phyloP scores from a whole-genome alignment of 768 basidiomycete species.

The Boletus eberwhitei region DNA sequence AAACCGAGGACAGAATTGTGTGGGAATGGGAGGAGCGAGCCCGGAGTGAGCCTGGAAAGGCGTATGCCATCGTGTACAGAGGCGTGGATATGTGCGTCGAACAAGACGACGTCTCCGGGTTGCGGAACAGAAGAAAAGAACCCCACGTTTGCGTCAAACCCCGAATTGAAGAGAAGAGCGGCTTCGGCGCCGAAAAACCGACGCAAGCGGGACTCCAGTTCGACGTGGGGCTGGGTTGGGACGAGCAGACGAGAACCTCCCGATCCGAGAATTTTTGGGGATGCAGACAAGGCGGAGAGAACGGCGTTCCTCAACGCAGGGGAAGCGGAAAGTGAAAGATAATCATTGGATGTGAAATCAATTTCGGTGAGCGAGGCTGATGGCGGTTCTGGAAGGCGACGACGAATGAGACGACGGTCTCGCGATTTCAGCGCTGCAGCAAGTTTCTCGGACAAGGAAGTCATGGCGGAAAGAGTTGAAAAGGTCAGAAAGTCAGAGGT shows the following conservation, averaged over 20 bases:
- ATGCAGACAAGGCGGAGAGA: slow-evolving; percentile 46
- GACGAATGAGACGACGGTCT: slow-evolving; percentile 62
- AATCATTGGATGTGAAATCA: slow-evolving; percentile 92
- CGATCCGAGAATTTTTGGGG: slow-evolving; percentile 73
- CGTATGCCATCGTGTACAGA: slow-evolving; percentile 89
- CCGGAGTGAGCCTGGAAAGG: slow-evolving; percentile 45
- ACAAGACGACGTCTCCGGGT: slow-evolving; percentile 69
- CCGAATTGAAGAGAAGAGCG: slow-evolving; percentile 87
- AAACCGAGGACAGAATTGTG: slow-evolving; percentile 70
- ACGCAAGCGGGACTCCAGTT: slow-evolving; percentile 68
- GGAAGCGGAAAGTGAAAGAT: slow-evolving; percentile 76
- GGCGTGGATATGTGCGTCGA: slow-evolving; percentile 88
- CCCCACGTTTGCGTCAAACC: slow-evolving; percentile 89
- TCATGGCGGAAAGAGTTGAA: slow-evolving; percentile 14
- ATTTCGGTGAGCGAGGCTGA: slow-evolving; percentile 33
- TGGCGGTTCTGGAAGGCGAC: slow-evolving; percentile 58
- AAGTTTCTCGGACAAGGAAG: slow-evolving; percentile 40
- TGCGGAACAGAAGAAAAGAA: slow-evolving; percentile 83
- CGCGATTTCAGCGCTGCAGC: slow-evolving; percentile 58
- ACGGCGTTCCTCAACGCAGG: slow-evolving; percentile 53
- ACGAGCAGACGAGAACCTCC: slow-evolving; percentile 86
- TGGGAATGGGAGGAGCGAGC: slow-evolving; percentile 47
- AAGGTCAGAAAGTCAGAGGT: background rate
- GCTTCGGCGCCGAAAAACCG: slow-evolving; percentile 59
- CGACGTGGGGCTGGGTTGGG: slow-evolving; percentile 50